Conservation (phyloP, 148 eudicot species). For the Pouteria glomerata region DNA sequence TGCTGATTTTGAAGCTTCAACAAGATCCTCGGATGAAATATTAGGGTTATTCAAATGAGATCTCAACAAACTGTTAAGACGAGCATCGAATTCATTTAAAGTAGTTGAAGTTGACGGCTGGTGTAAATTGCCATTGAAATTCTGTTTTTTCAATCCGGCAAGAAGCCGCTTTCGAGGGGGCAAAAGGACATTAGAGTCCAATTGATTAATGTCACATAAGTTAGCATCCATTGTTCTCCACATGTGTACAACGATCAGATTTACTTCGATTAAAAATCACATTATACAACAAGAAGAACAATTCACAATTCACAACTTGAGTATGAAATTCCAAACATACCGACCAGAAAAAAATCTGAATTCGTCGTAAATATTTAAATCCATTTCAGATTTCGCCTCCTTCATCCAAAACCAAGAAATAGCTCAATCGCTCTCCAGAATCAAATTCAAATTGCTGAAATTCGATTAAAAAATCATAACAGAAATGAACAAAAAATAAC, state of each 20-base stretch:
- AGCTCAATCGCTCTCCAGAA: background rate
- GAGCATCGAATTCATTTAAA: slow-evolving; percentile 35
- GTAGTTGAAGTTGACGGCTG: slow-evolving; percentile 22
- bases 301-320: slow-evolving; percentile 9
- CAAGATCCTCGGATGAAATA: slow-evolving; percentile 65
- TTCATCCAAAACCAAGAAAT: slow-evolving; percentile 1
- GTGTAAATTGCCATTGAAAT: slow-evolving; percentile 36
- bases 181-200: slow-evolving; percentile 71
- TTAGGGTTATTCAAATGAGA: slow-evolving; percentile 50
- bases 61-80: slow-evolving; percentile 42
- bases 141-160: slow-evolving; percentile 74
- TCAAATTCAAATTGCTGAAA: slow-evolving; percentile 1
- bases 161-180: slow-evolving; percentile 90
- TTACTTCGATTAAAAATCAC: slow-evolving; percentile 18
- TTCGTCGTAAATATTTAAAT: slow-evolving; percentile 1
- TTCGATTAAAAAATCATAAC: background rate
- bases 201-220: slow-evolving; percentile 43
- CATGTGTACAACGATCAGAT: slow-evolving; percentile 17
- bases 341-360: slow-evolving; percentile 16
- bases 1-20: slow-evolving; percentile 54
- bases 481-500: background rate
- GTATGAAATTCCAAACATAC: slow-evolving; percentile 20
- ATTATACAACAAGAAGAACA: slow-evolving; percentile 18
- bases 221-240: slow-evolving; percentile 56
- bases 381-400: background rate